A percentile compares a stretch with the other conserved stretches of the same genome.
Conservation (phyloP, 352 stramenopile genomes). For the Globisporangium carolinianum region DNA sequence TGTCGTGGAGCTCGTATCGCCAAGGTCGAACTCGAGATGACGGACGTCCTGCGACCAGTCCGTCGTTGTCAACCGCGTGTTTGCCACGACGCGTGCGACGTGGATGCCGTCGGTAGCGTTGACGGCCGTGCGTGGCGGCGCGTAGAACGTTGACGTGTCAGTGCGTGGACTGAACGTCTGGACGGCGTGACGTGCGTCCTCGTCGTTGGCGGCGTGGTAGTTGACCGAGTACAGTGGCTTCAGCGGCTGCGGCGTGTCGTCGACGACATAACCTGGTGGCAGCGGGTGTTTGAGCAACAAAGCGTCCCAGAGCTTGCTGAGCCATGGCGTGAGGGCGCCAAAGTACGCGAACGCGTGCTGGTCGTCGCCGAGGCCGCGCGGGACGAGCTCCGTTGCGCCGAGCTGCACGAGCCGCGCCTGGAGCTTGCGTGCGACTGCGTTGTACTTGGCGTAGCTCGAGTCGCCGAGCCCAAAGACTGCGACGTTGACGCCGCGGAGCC, state of each 20-base stretch:
- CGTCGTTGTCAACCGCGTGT: constrained; percentile 51
- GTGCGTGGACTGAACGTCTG: constrained; percentile 17
- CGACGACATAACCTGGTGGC: constrained; percentile 42
- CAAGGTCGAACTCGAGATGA: constrained; percentile 67
- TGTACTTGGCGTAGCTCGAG: constrained; percentile 92
- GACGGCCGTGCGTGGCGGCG: constrained; percentile 34
- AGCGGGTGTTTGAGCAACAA: constrained; percentile 47
- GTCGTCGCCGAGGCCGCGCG: constrained; percentile 83
- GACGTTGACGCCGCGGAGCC: constrained; percentile 60
- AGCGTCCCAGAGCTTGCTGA: constrained; percentile 61
- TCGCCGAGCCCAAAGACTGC: constrained; percentile 91
- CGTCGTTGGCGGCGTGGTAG: constrained; percentile 12
- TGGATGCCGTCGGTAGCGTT: constrained; percentile 35
- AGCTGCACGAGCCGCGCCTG: constrained; percentile 84
- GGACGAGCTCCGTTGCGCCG: constrained; percentile 62
- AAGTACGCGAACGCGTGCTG: constrained; percentile 86
- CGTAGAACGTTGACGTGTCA: constrained; percentile 51
- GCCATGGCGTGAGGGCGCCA: constrained; percentile 74
- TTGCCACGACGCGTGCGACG: constrained; percentile 46
- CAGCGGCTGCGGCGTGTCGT: constrained; percentile 55
- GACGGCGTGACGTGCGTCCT: constrained; percentile 5
- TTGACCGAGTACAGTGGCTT: constrained; percentile 39
- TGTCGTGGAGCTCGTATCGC: not conserved
- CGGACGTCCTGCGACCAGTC: constrained; percentile 82
- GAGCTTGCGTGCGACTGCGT: constrained; percentile 81